These are phyloP conservation scores for Pelagophyceae sp. DNA, from an alignment of 352 stramenopile species.

Conservation along the genomic window DNA sequence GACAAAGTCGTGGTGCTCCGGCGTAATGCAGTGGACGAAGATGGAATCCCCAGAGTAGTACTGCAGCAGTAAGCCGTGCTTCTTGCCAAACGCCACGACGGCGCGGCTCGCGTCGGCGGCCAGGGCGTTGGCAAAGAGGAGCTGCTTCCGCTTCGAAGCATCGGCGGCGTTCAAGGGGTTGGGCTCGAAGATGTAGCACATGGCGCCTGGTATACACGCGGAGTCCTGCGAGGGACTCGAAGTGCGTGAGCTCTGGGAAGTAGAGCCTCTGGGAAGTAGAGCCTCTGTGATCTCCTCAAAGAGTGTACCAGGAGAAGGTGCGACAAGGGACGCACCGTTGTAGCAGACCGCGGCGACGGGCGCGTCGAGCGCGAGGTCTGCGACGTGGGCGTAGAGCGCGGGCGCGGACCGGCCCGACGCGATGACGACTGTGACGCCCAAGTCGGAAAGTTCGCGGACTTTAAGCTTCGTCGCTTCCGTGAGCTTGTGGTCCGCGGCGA, in stretches of 20 bases:
- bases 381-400: conserved; percentile 22
- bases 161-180: background rate
- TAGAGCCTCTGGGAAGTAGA: too few species aligned
- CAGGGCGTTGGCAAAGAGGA: background rate
- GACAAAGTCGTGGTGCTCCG: conserved; percentile 33
- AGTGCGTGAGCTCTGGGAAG: too few species aligned
- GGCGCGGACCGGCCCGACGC: conserved; percentile 39
- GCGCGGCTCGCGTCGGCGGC: conserved; percentile 16
- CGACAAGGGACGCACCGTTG: conserved; percentile 49
- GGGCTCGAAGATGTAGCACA: conserved; percentile 19
- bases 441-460: conserved; percentile 31
- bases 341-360: conserved; percentile 39
- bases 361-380: background rate
- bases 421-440: conserved; percentile 39
- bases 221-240: too few species aligned
- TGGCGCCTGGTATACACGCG: too few species aligned
- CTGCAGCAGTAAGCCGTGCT: conserved; percentile 38
- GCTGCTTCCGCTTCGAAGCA: background rate
- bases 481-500: conserved; percentile 24
- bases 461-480: conserved; percentile 34
- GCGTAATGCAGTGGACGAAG: conserved; percentile 36
- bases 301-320: conserved; percentile 13
- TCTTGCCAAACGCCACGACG: conserved; percentile 35
- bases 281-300: too few species aligned
- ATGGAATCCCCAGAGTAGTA: conserved; percentile 46